Conservation (phyloP, 176 grass and related monocot genomes). For the Musa itinerans region DNA sequence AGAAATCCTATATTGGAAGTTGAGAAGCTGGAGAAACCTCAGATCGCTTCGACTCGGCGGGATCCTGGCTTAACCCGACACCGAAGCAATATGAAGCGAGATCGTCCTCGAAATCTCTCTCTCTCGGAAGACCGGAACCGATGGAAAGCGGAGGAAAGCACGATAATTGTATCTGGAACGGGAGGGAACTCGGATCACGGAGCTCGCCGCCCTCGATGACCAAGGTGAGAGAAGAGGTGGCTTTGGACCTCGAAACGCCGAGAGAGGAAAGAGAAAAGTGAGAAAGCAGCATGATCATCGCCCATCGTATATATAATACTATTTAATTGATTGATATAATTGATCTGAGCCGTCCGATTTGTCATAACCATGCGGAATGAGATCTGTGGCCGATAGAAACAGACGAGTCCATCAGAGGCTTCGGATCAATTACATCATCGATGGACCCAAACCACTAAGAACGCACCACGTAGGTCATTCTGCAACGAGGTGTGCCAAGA, state of each 20-base stretch:
- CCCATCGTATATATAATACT: neutral
- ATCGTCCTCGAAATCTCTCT: constrained; percentile 4
- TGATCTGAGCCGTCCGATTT: neutral
- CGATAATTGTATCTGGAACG: neutral
- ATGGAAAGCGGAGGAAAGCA: neutral
- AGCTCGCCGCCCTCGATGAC: neutral
- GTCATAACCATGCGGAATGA: neutral
- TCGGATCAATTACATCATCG: neutral
- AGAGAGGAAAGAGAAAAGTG: constrained; percentile 4
- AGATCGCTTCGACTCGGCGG: neutral
- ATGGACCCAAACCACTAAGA: too few species aligned
- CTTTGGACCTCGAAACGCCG: constrained; percentile 11
- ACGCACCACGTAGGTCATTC: too few species aligned
- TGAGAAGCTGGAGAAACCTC: neutral
- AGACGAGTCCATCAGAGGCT: neutral
- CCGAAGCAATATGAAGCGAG: neutral
- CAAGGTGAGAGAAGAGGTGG: constrained; percentile 3
- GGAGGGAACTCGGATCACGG: neutral
- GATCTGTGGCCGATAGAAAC: neutral
- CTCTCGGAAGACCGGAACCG: neutral
- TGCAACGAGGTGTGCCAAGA: too few species aligned
- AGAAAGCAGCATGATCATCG: neutral
- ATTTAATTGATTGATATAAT: neutral
- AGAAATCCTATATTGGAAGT: neutral
- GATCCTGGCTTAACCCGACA: neutral